These are phyloP conservation scores for Daucus carota DNA, from an alignment of 129 eudicot species.

Conservation along the genomic window DNA sequence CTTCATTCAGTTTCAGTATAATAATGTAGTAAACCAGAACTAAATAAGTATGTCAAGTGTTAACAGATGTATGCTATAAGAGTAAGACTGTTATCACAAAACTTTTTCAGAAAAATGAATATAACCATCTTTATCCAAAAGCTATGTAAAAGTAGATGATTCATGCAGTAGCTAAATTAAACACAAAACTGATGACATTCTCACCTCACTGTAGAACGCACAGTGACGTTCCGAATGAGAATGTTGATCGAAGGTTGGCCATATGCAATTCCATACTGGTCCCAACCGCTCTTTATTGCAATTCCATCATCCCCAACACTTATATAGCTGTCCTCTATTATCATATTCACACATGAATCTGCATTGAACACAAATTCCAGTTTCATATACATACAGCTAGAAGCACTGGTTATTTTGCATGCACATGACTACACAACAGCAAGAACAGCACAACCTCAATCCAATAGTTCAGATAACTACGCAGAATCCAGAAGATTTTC, in stretches of 20 bases:
- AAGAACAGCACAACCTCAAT: neutral
- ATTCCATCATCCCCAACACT: constrained; percentile 75
- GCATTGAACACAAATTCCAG: constrained; percentile 15
- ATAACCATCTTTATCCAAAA: neutral
- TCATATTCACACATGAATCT: constrained; percentile 62
- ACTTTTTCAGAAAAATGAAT: neutral
- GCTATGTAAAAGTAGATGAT: neutral
- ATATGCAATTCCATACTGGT: constrained; percentile 77
- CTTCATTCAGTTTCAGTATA: neutral
- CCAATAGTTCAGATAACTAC: neutral
- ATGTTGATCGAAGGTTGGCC: constrained; percentile 55
- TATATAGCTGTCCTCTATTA: constrained; percentile 59
- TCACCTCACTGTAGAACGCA: constrained; percentile 59
- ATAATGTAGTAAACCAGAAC: neutral
- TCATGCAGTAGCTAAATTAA: neutral
- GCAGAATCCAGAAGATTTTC: constrained; percentile 2
- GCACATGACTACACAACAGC: neutral
- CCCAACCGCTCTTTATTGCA: constrained; percentile 81
- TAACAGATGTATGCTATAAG: neutral
- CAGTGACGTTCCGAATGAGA: constrained; percentile 55
- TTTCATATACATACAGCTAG: neutral
- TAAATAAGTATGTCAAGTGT: neutral
- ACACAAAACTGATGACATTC: neutral
- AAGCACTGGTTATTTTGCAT: neutral
- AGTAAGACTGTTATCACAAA: neutral